Percentiles rank a stretch among this genome's conserved stretches.
Evolutionary conservation across 2,329 filamentous ascomycete species (phyloP).

Genomic region (Calonectria hawksworthii): DNA sequence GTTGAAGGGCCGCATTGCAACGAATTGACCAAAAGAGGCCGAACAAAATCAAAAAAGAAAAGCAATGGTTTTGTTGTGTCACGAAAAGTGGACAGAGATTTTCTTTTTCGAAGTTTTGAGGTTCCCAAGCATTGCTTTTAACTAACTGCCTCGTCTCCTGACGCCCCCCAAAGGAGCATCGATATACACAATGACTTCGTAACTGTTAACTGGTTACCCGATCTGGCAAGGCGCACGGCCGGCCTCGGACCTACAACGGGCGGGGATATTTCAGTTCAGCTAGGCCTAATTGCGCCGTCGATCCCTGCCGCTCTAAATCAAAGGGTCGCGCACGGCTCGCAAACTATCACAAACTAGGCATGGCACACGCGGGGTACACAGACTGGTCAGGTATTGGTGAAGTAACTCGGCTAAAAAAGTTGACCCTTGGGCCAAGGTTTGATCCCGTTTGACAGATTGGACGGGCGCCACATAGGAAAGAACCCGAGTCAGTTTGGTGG

Average conservation of each 20-base stretch:
- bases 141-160: background rate
- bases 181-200: background rate
- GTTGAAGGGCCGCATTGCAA: constrained; percentile 52
- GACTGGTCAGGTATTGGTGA: background rate
- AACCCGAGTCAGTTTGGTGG: background rate
- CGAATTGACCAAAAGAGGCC: background rate
- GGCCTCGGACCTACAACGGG: background rate
- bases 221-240: background rate
- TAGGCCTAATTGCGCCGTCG: constrained; percentile 33
- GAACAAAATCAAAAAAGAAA: background rate
- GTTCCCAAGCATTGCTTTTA: background rate
- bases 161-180: background rate
- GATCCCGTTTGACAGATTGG: background rate
- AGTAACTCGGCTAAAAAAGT: background rate
- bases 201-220: background rate
- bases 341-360: constrained; percentile 1
- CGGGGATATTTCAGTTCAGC: background rate
- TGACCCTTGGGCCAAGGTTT: background rate
- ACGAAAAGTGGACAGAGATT: background rate
- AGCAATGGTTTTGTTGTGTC: background rate
- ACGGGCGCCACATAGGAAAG: background rate
- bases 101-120: background rate
- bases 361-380: background rate
- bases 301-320: background rate
- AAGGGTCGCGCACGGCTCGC: constrained; percentile 4